Conservation (phyloP, 1,139 yeast genomes). For the Saccharomyces hybrid region DNA sequence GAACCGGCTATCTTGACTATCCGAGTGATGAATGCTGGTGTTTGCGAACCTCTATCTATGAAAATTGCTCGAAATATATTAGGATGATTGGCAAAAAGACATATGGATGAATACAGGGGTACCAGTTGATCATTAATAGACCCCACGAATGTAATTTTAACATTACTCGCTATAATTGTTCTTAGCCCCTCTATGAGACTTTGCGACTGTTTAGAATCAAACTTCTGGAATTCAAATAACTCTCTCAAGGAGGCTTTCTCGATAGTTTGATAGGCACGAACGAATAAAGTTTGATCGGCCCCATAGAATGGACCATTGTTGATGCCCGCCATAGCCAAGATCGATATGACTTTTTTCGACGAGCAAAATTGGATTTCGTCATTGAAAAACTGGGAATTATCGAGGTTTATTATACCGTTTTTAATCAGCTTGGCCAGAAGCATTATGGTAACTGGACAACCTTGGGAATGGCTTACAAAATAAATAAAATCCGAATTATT, state of each 20-base stretch:
- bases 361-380: conserved; percentile 25
- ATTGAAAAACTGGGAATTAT: conserved; percentile 17
- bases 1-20: conserved; percentile 43
- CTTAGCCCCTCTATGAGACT: conserved; percentile 63
- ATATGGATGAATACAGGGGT: conserved; percentile 81
- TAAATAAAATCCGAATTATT: conserved; percentile 75
- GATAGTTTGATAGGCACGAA: conserved; percentile 82
- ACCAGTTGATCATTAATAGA: conserved; percentile 88
- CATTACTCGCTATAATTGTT: conserved; percentile 58
- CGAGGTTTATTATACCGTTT: conserved; percentile 49
- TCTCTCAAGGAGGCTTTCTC: conserved; percentile 83
- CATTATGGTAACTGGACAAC: conserved; percentile 84
- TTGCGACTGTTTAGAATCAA: conserved; percentile 61
- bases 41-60: conserved; percentile 50
- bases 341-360: conserved; percentile 50
- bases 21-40: conserved; percentile 47
- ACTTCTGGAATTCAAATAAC: conserved; percentile 77
- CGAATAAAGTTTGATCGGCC: conserved; percentile 69
- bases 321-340: conserved; percentile 92
- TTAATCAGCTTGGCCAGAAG: conserved; percentile 64
- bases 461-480: conserved; percentile 92
- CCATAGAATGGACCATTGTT: conserved; percentile 93
- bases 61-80: conserved; percentile 83
- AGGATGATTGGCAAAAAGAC: conserved; percentile 80
- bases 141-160: conserved; percentile 73